phyloP scores from a whole-genome alignment of 441 rosid genomes.

The Flueggea neowawraea region DNA sequence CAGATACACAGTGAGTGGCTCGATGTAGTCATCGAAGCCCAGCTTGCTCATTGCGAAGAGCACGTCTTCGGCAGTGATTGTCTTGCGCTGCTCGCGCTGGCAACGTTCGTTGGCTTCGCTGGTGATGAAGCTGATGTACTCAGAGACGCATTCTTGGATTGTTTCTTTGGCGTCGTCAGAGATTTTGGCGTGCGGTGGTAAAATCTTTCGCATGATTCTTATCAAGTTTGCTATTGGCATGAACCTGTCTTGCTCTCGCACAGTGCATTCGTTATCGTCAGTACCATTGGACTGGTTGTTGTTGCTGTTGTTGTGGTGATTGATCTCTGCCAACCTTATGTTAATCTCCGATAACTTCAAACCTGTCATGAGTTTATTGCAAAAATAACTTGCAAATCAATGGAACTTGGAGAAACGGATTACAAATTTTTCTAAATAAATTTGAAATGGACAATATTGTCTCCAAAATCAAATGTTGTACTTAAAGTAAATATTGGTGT shows the following conservation, averaged over 20 bases:
- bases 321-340: conserved; percentile 19
- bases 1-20: conserved; percentile 67
- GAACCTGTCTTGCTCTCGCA: conserved; percentile 72
- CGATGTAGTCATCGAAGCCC: conserved; percentile 91
- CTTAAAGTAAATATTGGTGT: too few relatives aligned
- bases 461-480: too few relatives aligned
- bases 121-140: conserved; percentile 95
- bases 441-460: too few relatives aligned
- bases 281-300: conserved; percentile 11
- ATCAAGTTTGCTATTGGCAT: conserved; percentile 88
- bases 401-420: too few relatives aligned
- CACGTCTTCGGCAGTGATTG: conserved; percentile 90
- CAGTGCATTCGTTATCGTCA: conserved; percentile 44
- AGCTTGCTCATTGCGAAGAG: conserved; percentile 95
- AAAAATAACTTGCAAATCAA: too few relatives aligned
- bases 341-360: conserved; percentile 27
- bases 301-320: conserved; percentile 21
- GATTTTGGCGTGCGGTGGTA: conserved; percentile 77
- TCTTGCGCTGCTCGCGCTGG: conserved; percentile 97
- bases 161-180: conserved; percentile 96
- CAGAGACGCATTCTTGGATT: conserved; percentile 95
- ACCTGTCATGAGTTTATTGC: conserved; percentile 12
- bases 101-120: conserved; percentile 95
- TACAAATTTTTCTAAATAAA: too few relatives aligned
- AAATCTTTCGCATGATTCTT: conserved; percentile 71